phyloP scores from a whole-genome alignment of 306 rosid species.

The Rosa persica region DNA sequence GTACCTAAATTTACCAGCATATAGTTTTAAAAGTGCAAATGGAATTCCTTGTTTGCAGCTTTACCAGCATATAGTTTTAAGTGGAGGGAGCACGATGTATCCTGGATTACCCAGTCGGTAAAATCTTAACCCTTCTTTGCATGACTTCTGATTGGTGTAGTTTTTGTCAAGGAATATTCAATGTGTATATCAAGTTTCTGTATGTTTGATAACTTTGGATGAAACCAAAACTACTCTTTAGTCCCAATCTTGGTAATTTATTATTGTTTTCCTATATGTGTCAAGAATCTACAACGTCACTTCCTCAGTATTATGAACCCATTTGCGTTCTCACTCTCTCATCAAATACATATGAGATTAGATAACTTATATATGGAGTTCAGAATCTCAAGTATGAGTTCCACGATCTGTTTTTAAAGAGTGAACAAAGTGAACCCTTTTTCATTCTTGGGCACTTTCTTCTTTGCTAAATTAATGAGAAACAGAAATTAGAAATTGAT shows the following conservation, averaged over 20 bases:
- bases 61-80: slow-evolving; percentile 96
- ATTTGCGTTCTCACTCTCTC: background rate
- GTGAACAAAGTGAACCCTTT: slow-evolving; percentile 12
- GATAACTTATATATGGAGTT: background rate
- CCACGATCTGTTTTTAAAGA: background rate
- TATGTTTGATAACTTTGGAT: background rate
- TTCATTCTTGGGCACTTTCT: background rate
- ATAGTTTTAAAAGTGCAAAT: background rate
- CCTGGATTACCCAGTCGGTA: slow-evolving; percentile 99
- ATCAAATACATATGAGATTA: background rate
- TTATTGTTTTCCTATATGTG: slow-evolving; percentile 5
- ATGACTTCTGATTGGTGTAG: background rate
- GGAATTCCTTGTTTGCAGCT: slow-evolving; percentile 60
- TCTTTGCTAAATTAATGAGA: slow-evolving; percentile 19
- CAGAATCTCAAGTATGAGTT: background rate
- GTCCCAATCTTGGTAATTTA: slow-evolving; percentile 9
- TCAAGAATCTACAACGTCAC: background rate
- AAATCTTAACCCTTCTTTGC: slow-evolving; percentile 34
- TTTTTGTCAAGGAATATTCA: slow-evolving; percentile 20
- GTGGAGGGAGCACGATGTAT: slow-evolving; percentile 99
- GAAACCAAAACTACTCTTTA: background rate
- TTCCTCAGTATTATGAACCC: background rate
- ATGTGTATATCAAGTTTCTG: slow-evolving; percentile 11
- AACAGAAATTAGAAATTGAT: slow-evolving; percentile 11
- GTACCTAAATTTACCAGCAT: background rate